phyloP scores from a whole-genome alignment of 2,329 filamentous ascomycete genomes.

The Talaromyces funiculosus region DNA sequence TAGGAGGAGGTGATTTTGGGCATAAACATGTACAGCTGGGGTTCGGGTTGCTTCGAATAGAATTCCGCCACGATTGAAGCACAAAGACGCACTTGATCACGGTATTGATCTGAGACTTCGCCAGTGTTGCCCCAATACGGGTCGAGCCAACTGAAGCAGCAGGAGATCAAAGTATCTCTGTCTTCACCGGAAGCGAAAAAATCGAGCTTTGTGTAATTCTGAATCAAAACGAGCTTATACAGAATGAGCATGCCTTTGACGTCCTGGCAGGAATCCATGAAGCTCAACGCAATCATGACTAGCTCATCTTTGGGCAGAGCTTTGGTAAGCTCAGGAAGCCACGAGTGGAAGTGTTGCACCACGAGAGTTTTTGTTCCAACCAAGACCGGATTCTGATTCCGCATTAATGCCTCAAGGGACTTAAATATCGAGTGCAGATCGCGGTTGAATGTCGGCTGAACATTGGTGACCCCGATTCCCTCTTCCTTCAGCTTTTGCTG shows the following conservation, averaged over 20 bases:
- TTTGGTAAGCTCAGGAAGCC: conserved; percentile 83
- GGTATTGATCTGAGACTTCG: conserved; percentile 76
- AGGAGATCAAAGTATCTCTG: conserved; percentile 65
- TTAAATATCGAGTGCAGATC: conserved; percentile 85
- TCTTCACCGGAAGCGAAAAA: conserved; percentile 77
- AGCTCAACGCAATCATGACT: conserved; percentile 82
- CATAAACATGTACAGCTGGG: conserved; percentile 82
- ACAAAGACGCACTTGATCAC: conserved; percentile 86
- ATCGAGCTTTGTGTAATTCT: conserved; percentile 79
- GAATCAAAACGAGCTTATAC: conserved; percentile 87
- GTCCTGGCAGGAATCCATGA: conserved; percentile 81
- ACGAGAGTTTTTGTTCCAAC: conserved; percentile 92
- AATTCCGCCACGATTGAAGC: conserved; percentile 89
- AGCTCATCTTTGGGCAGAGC: conserved; percentile 78
- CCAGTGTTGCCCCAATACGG: conserved; percentile 83
- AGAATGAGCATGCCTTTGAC: conserved; percentile 88
- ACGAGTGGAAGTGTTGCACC: conserved; percentile 93
- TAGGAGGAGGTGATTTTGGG: conserved; percentile 90
- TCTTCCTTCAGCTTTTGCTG: conserved; percentile 87
- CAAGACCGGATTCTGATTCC: conserved; percentile 73
- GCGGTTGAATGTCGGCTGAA: conserved; percentile 67
- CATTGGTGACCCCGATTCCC: conserved; percentile 73
- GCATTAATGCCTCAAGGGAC: conserved; percentile 83
- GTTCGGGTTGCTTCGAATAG: conserved; percentile 64
- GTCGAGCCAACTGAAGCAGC: conserved; percentile 83